Evolutionary conservation across 2,329 filamentous ascomycete species (phyloP), one percentile per base, ranked within the genome.

Genomic region (Tolypocladium nubicola): DNA sequence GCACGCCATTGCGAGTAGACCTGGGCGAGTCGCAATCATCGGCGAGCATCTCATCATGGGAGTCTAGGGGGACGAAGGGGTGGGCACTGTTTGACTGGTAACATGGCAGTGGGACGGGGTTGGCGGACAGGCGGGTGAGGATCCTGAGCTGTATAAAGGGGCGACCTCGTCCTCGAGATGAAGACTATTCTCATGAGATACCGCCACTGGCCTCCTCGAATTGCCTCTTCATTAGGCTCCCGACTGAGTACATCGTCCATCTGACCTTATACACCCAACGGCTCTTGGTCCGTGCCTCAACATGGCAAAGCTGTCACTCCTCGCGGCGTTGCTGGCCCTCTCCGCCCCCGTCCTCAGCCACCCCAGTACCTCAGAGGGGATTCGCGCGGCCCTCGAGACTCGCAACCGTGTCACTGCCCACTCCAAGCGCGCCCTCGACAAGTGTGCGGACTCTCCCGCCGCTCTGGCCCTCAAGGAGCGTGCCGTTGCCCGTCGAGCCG

Each of bases 251-350:
- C 16, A 49, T 9, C 26, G 13, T 49, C 14, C 26, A 19, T 19
- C 26, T n/a, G 16, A 11, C 7, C 19, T 33, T 33, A 16, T 9
- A n/a, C n/a, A 30, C 19, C 7, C 2, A 39, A 13, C 16, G 3
- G 9, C 16, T 7, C 53, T 19, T 11, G 6, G 3, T 8, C 37
- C 7, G n/a, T 21, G 45, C 26, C 9, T 21, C 37, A 45, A 13
- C 40, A 58, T 58, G 57, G 14, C 54, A 4, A 53, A 49, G 21
- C 60, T 67, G 30, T 65, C 65, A 54, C 54, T 63, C 45, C 40
- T 69, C 58, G 63, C 63, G 9, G 56, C 67, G 58, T 60, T 65
- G 39, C 57, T 69, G 57, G 67, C 65, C 61, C 55, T 67, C 41
- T 63, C 60, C 14, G 61, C 60, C 23, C 59, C 58, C 37, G 65